phyloP scores from a whole-genome alignment of 306 rosid species.

The Abrus pulchellus region DNA sequence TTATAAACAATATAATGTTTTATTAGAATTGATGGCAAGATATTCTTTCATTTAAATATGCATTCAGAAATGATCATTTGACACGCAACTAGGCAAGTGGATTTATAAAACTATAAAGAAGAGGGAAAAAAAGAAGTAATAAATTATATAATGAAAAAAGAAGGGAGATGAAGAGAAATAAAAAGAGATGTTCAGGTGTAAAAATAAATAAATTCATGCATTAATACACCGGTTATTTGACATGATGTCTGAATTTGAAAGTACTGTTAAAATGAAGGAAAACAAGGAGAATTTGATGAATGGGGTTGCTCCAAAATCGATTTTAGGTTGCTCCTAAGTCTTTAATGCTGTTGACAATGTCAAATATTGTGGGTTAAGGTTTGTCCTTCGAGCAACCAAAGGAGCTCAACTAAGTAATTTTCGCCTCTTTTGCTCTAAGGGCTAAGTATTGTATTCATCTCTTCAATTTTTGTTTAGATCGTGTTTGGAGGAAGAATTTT shows the following conservation, averaged over 20 bases:
- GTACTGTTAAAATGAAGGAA: not conserved
- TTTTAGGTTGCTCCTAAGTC: not conserved
- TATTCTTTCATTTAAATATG: conserved; percentile 8
- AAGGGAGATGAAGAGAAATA: too few species aligned
- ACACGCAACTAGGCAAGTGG: too few species aligned
- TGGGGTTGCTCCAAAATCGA: not conserved
- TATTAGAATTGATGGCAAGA: not conserved
- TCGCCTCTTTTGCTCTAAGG: not conserved
- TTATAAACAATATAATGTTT: not conserved
- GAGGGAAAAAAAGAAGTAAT: too few species aligned
- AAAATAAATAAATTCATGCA: not conserved
- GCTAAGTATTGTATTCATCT: not conserved
- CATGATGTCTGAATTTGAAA: conserved; percentile 1
- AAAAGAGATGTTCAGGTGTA: too few species aligned
- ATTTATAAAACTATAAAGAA: too few species aligned
- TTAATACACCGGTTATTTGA: not conserved
- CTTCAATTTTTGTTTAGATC: too few species aligned
- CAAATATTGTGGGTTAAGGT: conserved; percentile 49
- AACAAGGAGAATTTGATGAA: not conserved
- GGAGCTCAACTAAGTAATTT: conserved; percentile 42
- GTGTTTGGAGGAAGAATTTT: too few species aligned
- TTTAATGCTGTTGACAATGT: not conserved
- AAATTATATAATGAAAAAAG: too few species aligned
- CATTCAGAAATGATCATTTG: not conserved
- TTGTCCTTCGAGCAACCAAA: conserved; percentile 65